These are phyloP conservation scores for Pythium scleroteichum DNA, from an alignment of 352 stramenopile genomes.

Conservation along the genomic window DNA sequence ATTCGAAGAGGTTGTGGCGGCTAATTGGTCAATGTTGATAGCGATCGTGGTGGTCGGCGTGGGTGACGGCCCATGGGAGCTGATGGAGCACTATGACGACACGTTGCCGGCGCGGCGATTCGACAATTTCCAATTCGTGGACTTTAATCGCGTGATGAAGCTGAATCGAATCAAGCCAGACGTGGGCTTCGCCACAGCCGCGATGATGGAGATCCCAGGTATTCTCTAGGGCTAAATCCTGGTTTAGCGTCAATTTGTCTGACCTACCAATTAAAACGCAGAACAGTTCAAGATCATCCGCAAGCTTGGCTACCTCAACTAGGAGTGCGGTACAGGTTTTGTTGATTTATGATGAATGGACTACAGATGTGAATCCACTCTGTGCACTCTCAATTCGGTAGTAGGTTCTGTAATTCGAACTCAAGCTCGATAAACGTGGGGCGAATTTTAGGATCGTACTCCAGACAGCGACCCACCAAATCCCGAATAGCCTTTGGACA, in stretches of 20 bases:
- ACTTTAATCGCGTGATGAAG: slow-evolving; percentile 55
- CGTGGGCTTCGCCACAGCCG: slow-evolving; percentile 60
- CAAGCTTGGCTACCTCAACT: too few relatives aligned
- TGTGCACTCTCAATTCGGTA: too few relatives aligned
- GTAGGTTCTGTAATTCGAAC: neutral
- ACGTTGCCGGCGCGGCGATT: slow-evolving; percentile 56
- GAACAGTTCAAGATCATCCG: too few relatives aligned
- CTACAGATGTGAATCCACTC: neutral
- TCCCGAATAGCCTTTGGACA: neutral
- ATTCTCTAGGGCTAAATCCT: too few relatives aligned
- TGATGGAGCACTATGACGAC: slow-evolving; percentile 70
- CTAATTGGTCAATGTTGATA: slow-evolving; percentile 13
- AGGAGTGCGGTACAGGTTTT: too few relatives aligned
- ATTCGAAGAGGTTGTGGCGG: neutral
- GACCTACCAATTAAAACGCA: too few relatives aligned
- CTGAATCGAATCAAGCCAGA: slow-evolving; percentile 55
- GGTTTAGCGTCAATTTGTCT: too few relatives aligned
- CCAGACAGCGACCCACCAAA: neutral
- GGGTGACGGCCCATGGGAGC: slow-evolving; percentile 73
- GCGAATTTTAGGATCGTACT: neutral
- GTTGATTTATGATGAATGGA: too few relatives aligned
- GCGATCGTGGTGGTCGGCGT: slow-evolving; percentile 78
- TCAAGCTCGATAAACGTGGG: neutral
- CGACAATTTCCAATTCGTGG: slow-evolving; percentile 83
- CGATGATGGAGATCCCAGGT: slow-evolving; percentile 70